These are phyloP conservation scores for Hyaloscypha hepaticicola DNA, from an alignment of 495 filamentous ascomycete genomes.

Conservation along the genomic window DNA sequence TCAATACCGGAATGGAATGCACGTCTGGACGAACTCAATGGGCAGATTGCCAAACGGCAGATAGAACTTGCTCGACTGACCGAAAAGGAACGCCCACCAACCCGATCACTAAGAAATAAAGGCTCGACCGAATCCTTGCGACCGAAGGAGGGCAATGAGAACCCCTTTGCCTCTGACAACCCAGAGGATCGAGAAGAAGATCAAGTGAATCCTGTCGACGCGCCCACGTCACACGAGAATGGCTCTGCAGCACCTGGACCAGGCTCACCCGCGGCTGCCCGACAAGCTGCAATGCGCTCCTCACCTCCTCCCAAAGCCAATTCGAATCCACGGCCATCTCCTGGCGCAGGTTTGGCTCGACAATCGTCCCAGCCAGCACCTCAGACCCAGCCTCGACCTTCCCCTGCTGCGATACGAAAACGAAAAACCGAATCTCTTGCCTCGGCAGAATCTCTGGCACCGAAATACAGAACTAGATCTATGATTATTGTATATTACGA, in stretches of 20 bases:
- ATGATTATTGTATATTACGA: constrained; percentile 92
- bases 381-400: constrained; percentile 38
- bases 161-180: constrained; percentile 22
- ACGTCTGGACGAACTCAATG: constrained; percentile 65
- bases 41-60: constrained; percentile 68
- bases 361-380: constrained; percentile 31
- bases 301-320: constrained; percentile 11
- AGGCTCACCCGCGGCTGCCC: constrained; percentile 19
- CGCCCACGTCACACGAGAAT: constrained; percentile 32
- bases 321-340: constrained; percentile 30
- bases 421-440: constrained; percentile 60
- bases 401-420: constrained; percentile 39
- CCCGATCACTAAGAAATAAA: constrained; percentile 51
- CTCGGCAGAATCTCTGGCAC: constrained; percentile 51
- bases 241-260: constrained; percentile 26
- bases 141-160: constrained; percentile 48
- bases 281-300: constrained; percentile 18
- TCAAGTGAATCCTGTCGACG: constrained; percentile 19
- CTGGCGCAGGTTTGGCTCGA: constrained; percentile 13
- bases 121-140: constrained; percentile 64
- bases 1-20: constrained; percentile 67
- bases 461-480: constrained; percentile 65
- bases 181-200: constrained; percentile 7
- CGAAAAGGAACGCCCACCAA: constrained; percentile 24
- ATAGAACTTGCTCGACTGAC: constrained; percentile 52